A percentile compares a stretch with the other conserved stretches of the same genome.
These are phyloP conservation scores for Apiospora rasikravindrae DNA, from an alignment of 2,329 filamentous ascomycete genomes.

Conservation along the genomic window DNA sequence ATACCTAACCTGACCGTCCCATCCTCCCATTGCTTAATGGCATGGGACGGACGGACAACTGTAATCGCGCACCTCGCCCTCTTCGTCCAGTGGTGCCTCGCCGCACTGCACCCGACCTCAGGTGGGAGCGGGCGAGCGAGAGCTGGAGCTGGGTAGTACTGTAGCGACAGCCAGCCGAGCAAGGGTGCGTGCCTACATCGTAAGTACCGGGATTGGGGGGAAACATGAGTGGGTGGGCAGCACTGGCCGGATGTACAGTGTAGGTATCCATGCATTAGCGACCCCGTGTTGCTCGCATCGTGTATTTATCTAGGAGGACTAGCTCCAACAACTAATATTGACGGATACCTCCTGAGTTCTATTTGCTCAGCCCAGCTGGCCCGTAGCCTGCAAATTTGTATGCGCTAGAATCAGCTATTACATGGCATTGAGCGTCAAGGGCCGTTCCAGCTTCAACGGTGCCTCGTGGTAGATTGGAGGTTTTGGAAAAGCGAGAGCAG, in stretches of 20 bases:
- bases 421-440: background rate
- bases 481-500: background rate
- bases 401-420: background rate
- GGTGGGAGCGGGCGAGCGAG: background rate
- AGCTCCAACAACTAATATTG: constrained; percentile 12
- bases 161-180: background rate
- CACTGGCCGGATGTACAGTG: background rate
- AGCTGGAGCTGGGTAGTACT: background rate
- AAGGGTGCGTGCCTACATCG: background rate
- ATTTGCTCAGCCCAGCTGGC: background rate
- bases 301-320: constrained; percentile 13
- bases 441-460: background rate
- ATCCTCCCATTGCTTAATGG: no score
- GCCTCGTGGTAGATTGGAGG: background rate
- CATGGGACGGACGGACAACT: background rate
- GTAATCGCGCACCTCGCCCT: background rate
- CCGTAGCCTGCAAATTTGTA: constrained; percentile 8
- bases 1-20: background rate
- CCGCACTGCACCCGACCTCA: background rate
- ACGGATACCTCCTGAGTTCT: constrained; percentile 13
- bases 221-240: background rate
- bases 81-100: background rate
- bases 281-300: constrained; percentile 13
- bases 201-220: background rate
- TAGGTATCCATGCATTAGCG: constrained; percentile 8